Evolutionary conservation across 169 alveolate genomes (phyloP).

Genomic region (Eimeria acervulina): DNA sequence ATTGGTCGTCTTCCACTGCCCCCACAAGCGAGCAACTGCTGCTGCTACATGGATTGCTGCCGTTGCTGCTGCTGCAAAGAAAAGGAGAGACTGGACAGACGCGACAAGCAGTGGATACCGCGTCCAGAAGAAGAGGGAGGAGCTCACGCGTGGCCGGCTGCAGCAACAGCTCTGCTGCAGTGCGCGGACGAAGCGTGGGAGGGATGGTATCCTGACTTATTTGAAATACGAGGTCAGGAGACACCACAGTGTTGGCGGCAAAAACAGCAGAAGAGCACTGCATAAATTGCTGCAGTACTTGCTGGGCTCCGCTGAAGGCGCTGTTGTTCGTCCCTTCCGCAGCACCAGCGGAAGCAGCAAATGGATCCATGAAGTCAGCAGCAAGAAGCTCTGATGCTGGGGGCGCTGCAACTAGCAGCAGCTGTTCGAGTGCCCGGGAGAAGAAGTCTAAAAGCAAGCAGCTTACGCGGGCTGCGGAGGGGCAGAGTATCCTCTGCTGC

Average conservation of each 20-base stretch:
- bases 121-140: constrained; percentile 60
- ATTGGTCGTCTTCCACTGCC: constrained; percentile 7
- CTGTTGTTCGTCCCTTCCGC: not conserved
- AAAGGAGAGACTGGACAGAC: constrained; percentile 56
- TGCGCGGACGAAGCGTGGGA: constrained; percentile 28
- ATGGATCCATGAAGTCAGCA: not conserved
- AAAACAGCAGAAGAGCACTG: constrained; percentile 60
- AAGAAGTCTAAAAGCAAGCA: constrained; percentile 61
- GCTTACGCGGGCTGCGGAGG: constrained; percentile 31
- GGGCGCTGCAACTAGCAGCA: constrained; percentile 63
- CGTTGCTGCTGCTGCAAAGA: not conserved
- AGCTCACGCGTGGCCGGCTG: constrained; percentile 76
- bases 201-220: constrained; percentile 34
- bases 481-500: constrained; percentile 47
- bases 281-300: constrained; percentile 49
- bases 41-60: not conserved
- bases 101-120: constrained; percentile 63
- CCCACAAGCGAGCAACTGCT: not conserved
- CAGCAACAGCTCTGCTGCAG: constrained; percentile 74
- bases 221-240: constrained; percentile 65
- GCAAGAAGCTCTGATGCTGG: constrained; percentile 58
- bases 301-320: constrained; percentile 18
- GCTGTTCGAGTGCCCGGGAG: constrained; percentile 66
- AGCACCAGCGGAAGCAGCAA: not conserved
- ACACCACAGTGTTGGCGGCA: constrained; percentile 49